Evolutionary conservation across 495 filamentous ascomycete genomes (phyloP).

Genomic region (Staphylotrichum longicolle): DNA sequence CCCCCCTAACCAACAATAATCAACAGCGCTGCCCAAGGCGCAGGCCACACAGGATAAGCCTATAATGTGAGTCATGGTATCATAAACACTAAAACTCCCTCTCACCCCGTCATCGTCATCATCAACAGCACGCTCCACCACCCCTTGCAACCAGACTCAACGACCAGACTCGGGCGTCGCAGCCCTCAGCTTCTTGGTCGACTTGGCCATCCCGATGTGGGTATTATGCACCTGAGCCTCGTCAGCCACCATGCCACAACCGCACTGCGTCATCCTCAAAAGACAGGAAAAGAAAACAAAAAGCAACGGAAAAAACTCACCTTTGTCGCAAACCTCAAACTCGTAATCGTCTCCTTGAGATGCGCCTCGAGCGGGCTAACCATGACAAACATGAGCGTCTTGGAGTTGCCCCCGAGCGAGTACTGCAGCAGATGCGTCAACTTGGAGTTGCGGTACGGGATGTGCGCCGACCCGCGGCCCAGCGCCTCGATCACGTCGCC

Average conservation of each 20-base stretch:
- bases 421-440: slow-evolving; percentile 95
- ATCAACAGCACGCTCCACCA: not conserved
- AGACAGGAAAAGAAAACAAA: slow-evolving; percentile 1
- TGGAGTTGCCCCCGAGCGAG: slow-evolving; percentile 89
- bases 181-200: slow-evolving; percentile 57
- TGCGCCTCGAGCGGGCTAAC: slow-evolving; percentile 89
- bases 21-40: not conserved
- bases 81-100: slow-evolving; percentile 14
- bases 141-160: not conserved
- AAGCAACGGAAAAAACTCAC: slow-evolving; percentile 40
- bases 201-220: slow-evolving; percentile 83
- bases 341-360: slow-evolving; percentile 88
- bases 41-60: slow-evolving; percentile 1
- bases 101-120: not conserved
- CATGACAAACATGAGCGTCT: slow-evolving; percentile 99
- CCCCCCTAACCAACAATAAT: not conserved
- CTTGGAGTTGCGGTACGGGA: slow-evolving; percentile 96
- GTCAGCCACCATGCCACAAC: not conserved
- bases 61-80: slow-evolving; percentile 13
- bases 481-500: slow-evolving; percentile 93
- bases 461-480: slow-evolving; percentile 79
- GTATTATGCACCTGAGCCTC: slow-evolving; percentile 68
- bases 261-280: not conserved
- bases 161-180: not conserved
- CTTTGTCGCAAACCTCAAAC: slow-evolving; percentile 95